Conservation (phyloP, 140 eudicot genomes). For the Oenanthe javanica region DNA sequence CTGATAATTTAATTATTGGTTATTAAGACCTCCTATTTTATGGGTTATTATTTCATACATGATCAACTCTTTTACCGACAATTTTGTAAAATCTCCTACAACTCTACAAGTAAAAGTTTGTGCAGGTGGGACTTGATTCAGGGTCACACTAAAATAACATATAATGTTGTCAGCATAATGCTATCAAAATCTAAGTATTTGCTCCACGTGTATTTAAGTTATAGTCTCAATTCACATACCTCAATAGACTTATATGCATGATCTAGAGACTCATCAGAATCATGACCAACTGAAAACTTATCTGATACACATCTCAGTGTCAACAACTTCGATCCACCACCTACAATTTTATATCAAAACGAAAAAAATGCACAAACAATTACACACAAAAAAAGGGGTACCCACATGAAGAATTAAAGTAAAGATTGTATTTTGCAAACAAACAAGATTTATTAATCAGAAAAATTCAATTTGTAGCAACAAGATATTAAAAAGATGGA, state of each 20-base stretch:
- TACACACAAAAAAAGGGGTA: background rate
- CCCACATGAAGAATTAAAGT: background rate
- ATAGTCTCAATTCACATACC: slow-evolving; percentile 21
- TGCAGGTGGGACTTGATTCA: background rate
- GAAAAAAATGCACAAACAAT: background rate
- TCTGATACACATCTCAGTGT: slow-evolving; percentile 35
- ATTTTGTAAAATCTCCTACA: background rate
- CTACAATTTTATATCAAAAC: slow-evolving; percentile 15
- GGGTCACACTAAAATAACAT: background rate
- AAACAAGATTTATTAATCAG: background rate
- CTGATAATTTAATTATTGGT: background rate
- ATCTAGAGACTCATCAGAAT: slow-evolving; percentile 18
- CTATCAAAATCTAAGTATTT: background rate
- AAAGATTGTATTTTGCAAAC: background rate
- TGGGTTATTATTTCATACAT: background rate
- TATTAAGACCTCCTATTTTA: background rate
- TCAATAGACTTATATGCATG: slow-evolving; percentile 21
- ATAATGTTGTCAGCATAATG: background rate
- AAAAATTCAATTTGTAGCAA: background rate
- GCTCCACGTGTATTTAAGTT: background rate
- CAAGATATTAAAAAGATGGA: background rate
- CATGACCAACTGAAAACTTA: slow-evolving; percentile 24
- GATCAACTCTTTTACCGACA: background rate
- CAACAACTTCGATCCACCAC: slow-evolving; percentile 28
- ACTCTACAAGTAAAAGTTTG: background rate